These are phyloP conservation scores for Dalbergia oliveri DNA, from an alignment of 306 rosid species.

Conservation along the genomic window DNA sequence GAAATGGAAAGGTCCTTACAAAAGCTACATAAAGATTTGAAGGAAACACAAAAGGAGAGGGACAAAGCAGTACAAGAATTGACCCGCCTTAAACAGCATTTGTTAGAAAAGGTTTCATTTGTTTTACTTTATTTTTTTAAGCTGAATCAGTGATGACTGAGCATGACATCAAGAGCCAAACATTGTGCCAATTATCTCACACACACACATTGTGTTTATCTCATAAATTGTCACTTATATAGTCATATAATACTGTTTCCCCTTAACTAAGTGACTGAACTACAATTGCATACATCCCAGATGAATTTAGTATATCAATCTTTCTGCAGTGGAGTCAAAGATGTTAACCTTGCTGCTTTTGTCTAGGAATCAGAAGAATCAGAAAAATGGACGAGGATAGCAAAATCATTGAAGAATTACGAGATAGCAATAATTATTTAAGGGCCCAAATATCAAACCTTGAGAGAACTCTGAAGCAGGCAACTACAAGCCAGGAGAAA, in stretches of 20 bases:
- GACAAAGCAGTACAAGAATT: constrained; percentile 82
- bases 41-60: constrained; percentile 73
- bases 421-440: constrained; percentile 67
- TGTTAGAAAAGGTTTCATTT: constrained; percentile 83
- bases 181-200: constrained; percentile 10
- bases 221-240: constrained; percentile 23
- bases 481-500: constrained; percentile 74
- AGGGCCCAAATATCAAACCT: constrained; percentile 69
- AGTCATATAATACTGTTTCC: constrained; percentile 5
- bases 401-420: constrained; percentile 84
- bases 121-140: constrained; percentile 29
- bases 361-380: constrained; percentile 92
- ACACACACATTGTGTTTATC: not conserved
- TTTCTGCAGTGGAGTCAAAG: constrained; percentile 17
- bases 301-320: constrained; percentile 25
- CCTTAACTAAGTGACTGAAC: constrained; percentile 28
- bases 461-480: constrained; percentile 85
- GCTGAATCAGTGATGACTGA: constrained; percentile 20
- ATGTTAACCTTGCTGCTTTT: constrained; percentile 36
- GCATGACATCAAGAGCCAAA: constrained; percentile 15
- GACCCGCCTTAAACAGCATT: constrained; percentile 96
- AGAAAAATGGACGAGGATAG: constrained; percentile 96
- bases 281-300: constrained; percentile 6
- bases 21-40: constrained; percentile 71
- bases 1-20: constrained; percentile 79